Percentiles rank a stretch among this genome's conserved stretches.
These are phyloP conservation scores for Verbena officinalis DNA, from an alignment of 257 asterid species.

Conservation along the genomic window DNA sequence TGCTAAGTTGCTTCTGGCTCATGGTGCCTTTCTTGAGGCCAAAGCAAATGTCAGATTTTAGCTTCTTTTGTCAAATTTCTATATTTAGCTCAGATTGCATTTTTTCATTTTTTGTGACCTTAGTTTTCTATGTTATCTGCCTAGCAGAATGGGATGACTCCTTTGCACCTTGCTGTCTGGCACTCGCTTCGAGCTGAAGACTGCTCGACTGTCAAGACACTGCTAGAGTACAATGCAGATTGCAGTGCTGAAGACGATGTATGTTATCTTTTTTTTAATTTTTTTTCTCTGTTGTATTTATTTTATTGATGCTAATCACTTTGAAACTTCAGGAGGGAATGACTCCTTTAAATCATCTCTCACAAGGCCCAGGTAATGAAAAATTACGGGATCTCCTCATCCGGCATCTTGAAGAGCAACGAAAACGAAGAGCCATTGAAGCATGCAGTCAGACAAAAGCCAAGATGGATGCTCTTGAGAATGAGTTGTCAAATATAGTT, in stretches of 20 bases:
- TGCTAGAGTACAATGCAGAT: constrained; percentile 79
- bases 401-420: constrained; percentile 76
- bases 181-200: constrained; percentile 85
- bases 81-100: constrained; percentile 16
- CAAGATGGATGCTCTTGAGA: constrained; percentile 84
- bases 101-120: constrained; percentile 24
- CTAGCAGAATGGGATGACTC: constrained; percentile 95
- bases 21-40: constrained; percentile 85
- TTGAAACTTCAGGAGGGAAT: constrained; percentile 76
- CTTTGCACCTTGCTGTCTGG: constrained; percentile 99
- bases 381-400: constrained; percentile 69
- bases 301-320: constrained; percentile 40
- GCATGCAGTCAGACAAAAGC: constrained; percentile 85
- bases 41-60: constrained; percentile 77
- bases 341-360: constrained; percentile 88
- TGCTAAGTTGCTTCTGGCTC: constrained; percentile 79
- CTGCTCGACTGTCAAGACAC: constrained; percentile 75
- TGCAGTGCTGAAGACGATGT: constrained; percentile 96
- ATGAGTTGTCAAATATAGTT: constrained; percentile 66
- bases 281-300: constrained; percentile 17
- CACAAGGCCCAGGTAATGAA: constrained; percentile 80
- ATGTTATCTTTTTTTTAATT: constrained; percentile 28
- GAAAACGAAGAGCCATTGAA: constrained; percentile 77
- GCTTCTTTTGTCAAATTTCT: constrained; percentile 10
- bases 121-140: constrained; percentile 23